These are phyloP conservation scores for Syzygium aromaticum DNA, from an alignment of 345 rosid species.

Conservation along the genomic window DNA sequence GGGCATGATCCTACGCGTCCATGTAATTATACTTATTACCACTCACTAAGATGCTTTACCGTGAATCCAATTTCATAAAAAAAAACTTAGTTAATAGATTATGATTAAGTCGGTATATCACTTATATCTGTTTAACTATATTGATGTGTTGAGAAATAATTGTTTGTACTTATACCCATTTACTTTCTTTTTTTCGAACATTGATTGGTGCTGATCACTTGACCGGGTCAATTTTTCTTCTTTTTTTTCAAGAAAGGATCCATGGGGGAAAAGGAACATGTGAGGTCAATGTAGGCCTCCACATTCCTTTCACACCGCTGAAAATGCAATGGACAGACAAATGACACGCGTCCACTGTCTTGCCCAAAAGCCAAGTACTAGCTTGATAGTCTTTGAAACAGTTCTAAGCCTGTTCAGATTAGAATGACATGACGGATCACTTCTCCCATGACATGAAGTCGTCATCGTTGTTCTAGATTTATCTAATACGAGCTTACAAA, in stretches of 20 bases:
- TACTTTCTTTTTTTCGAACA: neutral
- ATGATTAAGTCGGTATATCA: neutral
- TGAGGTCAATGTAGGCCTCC: neutral
- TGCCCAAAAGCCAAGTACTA: neutral
- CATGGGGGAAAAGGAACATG: neutral
- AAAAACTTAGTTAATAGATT: neutral
- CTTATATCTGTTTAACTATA: neutral
- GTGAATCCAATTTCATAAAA: neutral
- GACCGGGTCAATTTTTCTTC: too few relatives aligned
- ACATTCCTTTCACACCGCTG: neutral
- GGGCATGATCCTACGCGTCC: fast-evolving
- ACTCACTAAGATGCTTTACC: neutral
- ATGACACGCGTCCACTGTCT: neutral
- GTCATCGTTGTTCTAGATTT: neutral
- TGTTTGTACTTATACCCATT: neutral
- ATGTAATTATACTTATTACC: neutral
- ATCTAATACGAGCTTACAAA: neutral
- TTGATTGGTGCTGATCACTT: too few relatives aligned
- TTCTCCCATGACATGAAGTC: neutral
- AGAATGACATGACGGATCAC: neutral
- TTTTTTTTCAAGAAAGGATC: too few relatives aligned
- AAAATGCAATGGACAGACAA: neutral
- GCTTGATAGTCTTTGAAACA: neutral
- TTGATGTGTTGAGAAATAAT: neutral
- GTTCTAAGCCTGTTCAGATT: neutral